Evolutionary conservation across 192 early-diverging fungal genomes (phyloP).

Genomic region (Coemansia sp.): DNA sequence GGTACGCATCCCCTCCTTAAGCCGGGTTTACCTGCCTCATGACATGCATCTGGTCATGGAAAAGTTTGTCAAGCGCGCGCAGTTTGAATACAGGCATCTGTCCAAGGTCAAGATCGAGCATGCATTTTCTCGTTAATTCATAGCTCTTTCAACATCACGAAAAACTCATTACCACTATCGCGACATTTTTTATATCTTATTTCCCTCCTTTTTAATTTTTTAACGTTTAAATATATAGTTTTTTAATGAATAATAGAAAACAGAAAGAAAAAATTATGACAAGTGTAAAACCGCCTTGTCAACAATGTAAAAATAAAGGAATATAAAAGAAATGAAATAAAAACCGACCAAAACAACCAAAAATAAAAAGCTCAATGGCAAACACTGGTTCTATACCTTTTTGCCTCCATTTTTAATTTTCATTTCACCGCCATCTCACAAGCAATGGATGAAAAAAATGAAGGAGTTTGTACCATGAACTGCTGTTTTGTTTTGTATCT

Average conservation of each 20-base stretch:
- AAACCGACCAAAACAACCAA: not conserved
- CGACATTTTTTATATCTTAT: too few species aligned
- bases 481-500: slow-evolving; percentile 7
- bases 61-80: not conserved
- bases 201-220: too few species aligned
- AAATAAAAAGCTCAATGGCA: not conserved
- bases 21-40: not conserved
- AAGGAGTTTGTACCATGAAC: too few species aligned
- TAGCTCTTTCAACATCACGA: slow-evolving; percentile 15
- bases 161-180: too few species aligned
- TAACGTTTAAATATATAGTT: slow-evolving; percentile 1
- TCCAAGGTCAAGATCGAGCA: not conserved
- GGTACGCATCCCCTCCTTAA: not conserved
- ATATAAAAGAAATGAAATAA: not conserved
- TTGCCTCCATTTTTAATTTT: too few species aligned
- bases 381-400: not conserved
- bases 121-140: not conserved
- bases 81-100: not conserved
- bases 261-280: not conserved
- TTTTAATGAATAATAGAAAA: not conserved
- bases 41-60: too few species aligned
- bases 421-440: too few species aligned
- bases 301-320: slow-evolving; percentile 5
- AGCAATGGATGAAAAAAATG: too few species aligned
- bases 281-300: not conserved